Evolutionary conservation across 2,329 filamentous ascomycete species (phyloP), one percentile per base, ranked within the genome.

Genomic region (Pyricularia sp.): DNA sequence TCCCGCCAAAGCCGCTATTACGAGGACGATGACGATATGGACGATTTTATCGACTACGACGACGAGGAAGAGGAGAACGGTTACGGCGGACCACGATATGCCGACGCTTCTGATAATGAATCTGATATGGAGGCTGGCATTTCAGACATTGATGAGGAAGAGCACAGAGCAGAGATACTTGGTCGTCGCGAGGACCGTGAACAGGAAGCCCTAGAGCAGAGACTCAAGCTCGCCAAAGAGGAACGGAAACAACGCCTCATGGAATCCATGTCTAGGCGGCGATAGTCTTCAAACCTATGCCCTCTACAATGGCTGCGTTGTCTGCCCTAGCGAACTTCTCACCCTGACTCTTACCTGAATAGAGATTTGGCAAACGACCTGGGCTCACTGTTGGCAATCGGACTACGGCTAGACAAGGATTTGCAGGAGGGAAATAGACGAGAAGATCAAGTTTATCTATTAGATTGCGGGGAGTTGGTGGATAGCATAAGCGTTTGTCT

Each of bases 41-140:
- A 88, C 71, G 86, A 88, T 70, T 88, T 88, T 71, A 86, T 88
- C 75, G 86, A 86, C 59, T 86, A 87, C 70, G 86, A 86, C 61
- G 86, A 87, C 70, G 85, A 88, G 63, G 85, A 87, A 14, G 86
- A 87, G 0, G 85, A 86, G 14, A 80, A 78, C 5, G 61, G 64
- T n/a, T 67, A 68, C 58, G 25, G 67, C 11, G 28, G 65, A 12
- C 11, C 33, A 14, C n/a, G 63, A 1, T 28, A 69, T 25, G 50
- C 59, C 4, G 84, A 85, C 70, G 83, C 82, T 65, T 90, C 91
- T 71, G 84, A 81, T 2, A 89, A 87, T 0, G 90, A 89, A 5
- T 92, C 90, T 6, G 91, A 92, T 73, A 93, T 93, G 90, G 91
- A 93, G 77, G 92, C 90, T 2, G 90, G 90, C 42, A 77, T 90